phyloP scores from a whole-genome alignment of 1,139 yeast genomes.

The Yamadazyma membranifaciens region DNA sequence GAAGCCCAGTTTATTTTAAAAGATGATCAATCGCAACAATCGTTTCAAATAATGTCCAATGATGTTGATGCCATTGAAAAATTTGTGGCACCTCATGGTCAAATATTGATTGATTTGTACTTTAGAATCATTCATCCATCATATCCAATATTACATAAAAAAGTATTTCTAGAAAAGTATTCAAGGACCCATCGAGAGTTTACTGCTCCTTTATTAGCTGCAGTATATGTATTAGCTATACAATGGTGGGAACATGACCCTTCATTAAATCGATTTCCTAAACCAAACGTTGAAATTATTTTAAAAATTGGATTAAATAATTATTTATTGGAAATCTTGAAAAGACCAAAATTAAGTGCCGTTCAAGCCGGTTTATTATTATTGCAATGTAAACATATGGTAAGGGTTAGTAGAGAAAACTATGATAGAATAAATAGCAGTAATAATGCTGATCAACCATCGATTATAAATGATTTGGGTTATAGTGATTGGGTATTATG shows the following conservation, averaged over 20 bases:
- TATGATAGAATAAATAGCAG: constrained; percentile 2
- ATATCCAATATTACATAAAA: constrained; percentile 73
- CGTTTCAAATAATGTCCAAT: constrained; percentile 60
- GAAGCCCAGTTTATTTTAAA: constrained; percentile 63
- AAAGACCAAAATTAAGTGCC: constrained; percentile 74
- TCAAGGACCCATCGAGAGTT: constrained; percentile 74
- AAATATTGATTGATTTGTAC: constrained; percentile 64
- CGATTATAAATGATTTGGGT: constrained; percentile 36
- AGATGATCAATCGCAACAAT: constrained; percentile 68
- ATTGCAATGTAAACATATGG: constrained; percentile 59
- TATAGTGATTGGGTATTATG: constrained; percentile 81
- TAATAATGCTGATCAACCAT: constrained; percentile 4
- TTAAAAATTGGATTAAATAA: constrained; percentile 53
- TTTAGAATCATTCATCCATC: constrained; percentile 77
- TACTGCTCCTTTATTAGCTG: constrained; percentile 73
- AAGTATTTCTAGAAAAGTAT: constrained; percentile 74
- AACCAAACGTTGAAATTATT: constrained; percentile 57
- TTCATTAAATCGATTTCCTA: constrained; percentile 57
- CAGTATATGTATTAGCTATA: constrained; percentile 70
- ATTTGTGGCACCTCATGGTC: constrained; percentile 77
- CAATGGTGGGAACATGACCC: constrained; percentile 89
- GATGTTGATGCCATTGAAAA: constrained; percentile 72
- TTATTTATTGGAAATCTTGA: constrained; percentile 63
- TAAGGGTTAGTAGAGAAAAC: constrained; percentile 16
- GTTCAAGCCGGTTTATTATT: constrained; percentile 75